Conservation (phyloP, 2,329 filamentous ascomycete species). For the Elsinoe ampelina region DNA sequence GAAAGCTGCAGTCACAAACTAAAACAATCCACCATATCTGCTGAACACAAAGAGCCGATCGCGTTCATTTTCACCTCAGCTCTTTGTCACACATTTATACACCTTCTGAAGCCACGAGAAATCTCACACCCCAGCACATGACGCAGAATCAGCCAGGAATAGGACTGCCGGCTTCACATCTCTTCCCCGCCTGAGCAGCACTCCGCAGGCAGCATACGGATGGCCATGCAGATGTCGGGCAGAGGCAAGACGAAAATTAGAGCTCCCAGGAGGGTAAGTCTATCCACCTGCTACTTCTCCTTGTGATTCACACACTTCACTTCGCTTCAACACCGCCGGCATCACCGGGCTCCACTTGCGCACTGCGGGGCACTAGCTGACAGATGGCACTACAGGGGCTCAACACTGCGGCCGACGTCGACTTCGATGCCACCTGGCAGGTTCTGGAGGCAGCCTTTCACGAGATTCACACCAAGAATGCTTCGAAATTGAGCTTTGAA, state of each 20-base stretch:
- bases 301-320: neutral
- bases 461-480: conserved; percentile 88
- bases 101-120: neutral
- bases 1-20: conserved; percentile 6
- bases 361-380: conserved; percentile 8
- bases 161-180: conserved; percentile 7
- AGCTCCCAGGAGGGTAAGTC: conserved; percentile 56
- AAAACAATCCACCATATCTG: neutral
- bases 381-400: conserved; percentile 40
- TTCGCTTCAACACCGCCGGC: neutral
- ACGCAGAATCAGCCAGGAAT: conserved; percentile 12
- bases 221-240: conserved; percentile 38
- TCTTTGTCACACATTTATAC: neutral
- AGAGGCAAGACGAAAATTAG: conserved; percentile 55
- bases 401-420: conserved; percentile 50
- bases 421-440: conserved; percentile 81
- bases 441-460: conserved; percentile 65
- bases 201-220: conserved; percentile 17
- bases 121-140: neutral
- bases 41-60: neutral
- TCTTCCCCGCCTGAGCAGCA: conserved; percentile 8
- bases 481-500: conserved; percentile 84
- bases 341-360: neutral
- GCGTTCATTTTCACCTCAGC: neutral
- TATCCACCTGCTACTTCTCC: neutral